Conservation (phyloP, 129 eudicot species). For the Dittrichia graveolens region DNA sequence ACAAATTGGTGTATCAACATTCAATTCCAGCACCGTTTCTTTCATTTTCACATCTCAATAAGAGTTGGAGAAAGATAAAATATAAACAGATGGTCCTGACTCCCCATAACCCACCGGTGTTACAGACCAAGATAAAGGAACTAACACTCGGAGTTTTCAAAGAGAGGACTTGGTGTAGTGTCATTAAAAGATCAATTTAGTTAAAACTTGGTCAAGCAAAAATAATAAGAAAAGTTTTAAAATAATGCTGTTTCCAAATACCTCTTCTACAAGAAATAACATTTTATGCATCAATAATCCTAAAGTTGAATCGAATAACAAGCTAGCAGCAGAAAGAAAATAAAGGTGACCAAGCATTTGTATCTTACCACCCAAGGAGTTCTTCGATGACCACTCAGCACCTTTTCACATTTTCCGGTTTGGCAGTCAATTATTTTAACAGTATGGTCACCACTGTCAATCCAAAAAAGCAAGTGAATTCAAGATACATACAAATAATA, state of each 20-base stretch:
- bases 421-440: conserved; percentile 90
- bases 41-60: not conserved
- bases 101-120: no score
- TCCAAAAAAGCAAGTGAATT: conserved; percentile 10
- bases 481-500: conserved; percentile 38
- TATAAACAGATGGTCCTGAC: not conserved
- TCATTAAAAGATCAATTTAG: no score
- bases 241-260: no score
- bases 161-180: no score
- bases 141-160: not conserved
- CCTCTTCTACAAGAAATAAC: no score
- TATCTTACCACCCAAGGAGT: conserved; percentile 99
- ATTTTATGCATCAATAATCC: conserved; percentile 13
- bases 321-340: conserved; percentile 14
- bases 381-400: conserved; percentile 94
- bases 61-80: not conserved
- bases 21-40: not conserved
- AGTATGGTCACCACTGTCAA: conserved; percentile 91
- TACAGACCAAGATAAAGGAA: not conserved
- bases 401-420: conserved; percentile 90
- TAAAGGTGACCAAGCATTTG: not conserved
- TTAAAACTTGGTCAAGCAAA: no score
- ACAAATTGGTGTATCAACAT: not conserved
- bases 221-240: no score
- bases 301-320: not conserved